Base-by-base conservation (phyloP, 1,139 yeast genomes). In the Keqinozyma sinolaborantium region DNA sequence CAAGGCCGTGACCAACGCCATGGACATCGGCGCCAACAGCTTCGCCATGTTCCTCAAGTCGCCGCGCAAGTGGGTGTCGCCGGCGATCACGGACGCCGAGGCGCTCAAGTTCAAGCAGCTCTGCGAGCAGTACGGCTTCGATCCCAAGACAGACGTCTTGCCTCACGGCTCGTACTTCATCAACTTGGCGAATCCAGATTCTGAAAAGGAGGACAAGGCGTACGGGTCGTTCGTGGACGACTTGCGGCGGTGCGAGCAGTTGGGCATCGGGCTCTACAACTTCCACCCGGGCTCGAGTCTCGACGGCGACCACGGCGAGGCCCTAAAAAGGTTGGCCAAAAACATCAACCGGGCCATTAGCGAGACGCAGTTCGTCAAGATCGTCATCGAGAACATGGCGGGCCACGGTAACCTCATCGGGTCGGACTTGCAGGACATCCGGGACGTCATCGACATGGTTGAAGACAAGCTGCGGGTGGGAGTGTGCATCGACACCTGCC, bases 111-210 rank as follows among this genome's bases (percentile, higher is more conserved):
- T 90, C 59, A 72, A 73, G 40, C 63, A 64, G 3, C 62, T 77
- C 14, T 86, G 95, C 52, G 61, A 68, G 32, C 59, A 74, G 34
- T 69, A 72, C 48, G 76, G 80, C 2, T 90, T 81, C 55, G 74
- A 88, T 50, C 80, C 96, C 2, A 51, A 73, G 32, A 82, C 80
- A 12, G 95, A 88, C 47, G 71, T 88, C 29, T 67, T 92, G 32
- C 98, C 98, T 0, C 99, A 92, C 56, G 97, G 97, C 0, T 86
- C 95, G 15, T 92, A 90, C 53, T 79, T 92, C 48, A 88, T 92
- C 49, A 92, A 92, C 50, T 60, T 92, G 41, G 97, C 95, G 12
- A 88, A 87, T 44, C 97, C 97, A 0, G 96, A 87, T 45, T 59
- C 61, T 3, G 95, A 78, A 40, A 90, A 87, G 53, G 85, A 81